These are phyloP conservation scores for Thermomyces lanuginosus DNA, from an alignment of 2,329 filamentous ascomycete genomes.

Conservation along the genomic window DNA sequence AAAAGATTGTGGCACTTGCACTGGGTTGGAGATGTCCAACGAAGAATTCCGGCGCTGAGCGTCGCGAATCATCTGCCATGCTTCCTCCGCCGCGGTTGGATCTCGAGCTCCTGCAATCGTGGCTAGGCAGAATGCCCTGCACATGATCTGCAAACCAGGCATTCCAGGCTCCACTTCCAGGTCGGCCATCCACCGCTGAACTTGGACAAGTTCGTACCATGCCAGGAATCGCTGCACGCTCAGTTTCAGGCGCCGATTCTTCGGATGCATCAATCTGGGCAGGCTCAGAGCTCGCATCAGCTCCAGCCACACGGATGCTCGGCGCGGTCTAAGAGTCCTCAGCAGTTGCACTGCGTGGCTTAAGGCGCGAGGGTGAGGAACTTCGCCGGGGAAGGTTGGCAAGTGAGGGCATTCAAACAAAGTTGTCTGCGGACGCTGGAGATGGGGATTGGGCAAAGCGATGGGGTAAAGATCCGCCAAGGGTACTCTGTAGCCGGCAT, in stretches of 20 bases:
- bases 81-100: constrained; percentile 13
- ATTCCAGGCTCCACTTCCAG: constrained; percentile 16
- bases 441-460: constrained; percentile 7
- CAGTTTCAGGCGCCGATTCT: constrained; percentile 10
- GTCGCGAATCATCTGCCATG: constrained; percentile 12
- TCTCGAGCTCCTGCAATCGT: constrained; percentile 16
- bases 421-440: constrained; percentile 6
- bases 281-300: constrained; percentile 19
- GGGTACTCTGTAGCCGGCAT: constrained; percentile 7
- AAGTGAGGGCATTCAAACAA: constrained; percentile 10
- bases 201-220: constrained; percentile 22
- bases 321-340: constrained; percentile 13
- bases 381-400: constrained; percentile 4
- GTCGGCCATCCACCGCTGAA: constrained; percentile 20
- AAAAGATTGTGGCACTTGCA: constrained; percentile 6
- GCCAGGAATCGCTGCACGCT: constrained; percentile 18
- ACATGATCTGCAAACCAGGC: constrained; percentile 21
- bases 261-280: no score
- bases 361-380: constrained; percentile 14
- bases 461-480: constrained; percentile 16
- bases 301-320: constrained; percentile 20
- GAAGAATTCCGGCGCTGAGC: constrained; percentile 6
- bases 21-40: constrained; percentile 1
- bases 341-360: constrained; percentile 24
- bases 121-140: constrained; percentile 20